phyloP scores from a whole-genome alignment of 2,329 filamentous ascomycete species.

The Diaporthe ampelina region DNA sequence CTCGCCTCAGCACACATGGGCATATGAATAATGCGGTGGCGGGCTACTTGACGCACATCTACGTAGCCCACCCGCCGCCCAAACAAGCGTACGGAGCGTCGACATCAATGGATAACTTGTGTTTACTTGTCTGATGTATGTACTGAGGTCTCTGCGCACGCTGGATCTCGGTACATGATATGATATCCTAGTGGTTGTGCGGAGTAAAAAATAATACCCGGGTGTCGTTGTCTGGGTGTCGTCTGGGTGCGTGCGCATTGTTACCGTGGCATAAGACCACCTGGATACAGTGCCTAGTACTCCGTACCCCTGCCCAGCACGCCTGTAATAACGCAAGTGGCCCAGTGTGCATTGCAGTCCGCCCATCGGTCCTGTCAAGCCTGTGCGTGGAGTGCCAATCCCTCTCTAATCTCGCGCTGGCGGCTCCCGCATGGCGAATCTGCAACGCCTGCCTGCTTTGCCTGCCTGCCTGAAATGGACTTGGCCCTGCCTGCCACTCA shows the following conservation, averaged over 20 bases:
- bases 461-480: slow-evolving; percentile 1
- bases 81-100: not conserved
- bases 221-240: not conserved
- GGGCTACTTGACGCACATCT: slow-evolving; percentile 11
- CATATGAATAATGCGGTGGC: slow-evolving; percentile 32
- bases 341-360: too few species aligned
- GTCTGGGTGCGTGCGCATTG: not conserved
- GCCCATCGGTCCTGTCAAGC: not conserved
- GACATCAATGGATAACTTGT: not conserved
- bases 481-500: not conserved
- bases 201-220: not conserved
- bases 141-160: not conserved
- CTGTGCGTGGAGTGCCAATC: slow-evolving; percentile 21
- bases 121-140: not conserved
- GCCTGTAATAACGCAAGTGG: not conserved
- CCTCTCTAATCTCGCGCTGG: slow-evolving; percentile 26
- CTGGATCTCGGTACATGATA: not conserved
- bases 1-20: slow-evolving; percentile 23
- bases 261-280: slow-evolving; percentile 8
- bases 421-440: slow-evolving; percentile 22
- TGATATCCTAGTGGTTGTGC: not conserved
- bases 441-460: slow-evolving; percentile 1
- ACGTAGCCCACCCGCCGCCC: not conserved
- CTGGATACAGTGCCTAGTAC: not conserved
- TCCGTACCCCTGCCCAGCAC: not conserved